Evolutionary conservation across 331 rosid species (phyloP).

Genomic region (Malus hybrid): DNA sequence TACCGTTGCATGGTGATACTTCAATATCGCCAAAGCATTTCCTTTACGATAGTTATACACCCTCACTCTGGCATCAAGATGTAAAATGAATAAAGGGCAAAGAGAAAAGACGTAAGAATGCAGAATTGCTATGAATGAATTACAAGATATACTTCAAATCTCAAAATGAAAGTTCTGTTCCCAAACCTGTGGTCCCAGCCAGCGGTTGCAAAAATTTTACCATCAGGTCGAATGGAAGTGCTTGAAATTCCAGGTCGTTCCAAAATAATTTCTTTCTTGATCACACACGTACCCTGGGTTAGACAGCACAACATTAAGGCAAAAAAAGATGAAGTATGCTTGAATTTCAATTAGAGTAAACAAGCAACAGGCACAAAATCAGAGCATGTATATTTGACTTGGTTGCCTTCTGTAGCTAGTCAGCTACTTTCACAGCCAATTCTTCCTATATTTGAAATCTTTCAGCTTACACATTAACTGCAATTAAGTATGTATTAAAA

Average conservation of each 20-base stretch:
- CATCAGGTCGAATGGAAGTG: slow-evolving; percentile 72
- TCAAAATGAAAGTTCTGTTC: background rate
- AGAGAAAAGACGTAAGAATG: background rate
- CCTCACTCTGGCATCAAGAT: slow-evolving; percentile 56
- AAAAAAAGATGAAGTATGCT: no score
- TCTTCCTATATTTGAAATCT: no score
- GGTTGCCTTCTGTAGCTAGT: no score
- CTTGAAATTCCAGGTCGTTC: slow-evolving; percentile 85
- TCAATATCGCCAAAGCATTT: slow-evolving; percentile 72
- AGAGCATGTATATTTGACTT: no score
- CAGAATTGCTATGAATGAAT: background rate
- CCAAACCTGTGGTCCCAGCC: slow-evolving; percentile 98
- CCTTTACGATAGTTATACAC: slow-evolving; percentile 78
- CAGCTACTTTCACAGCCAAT: no score
- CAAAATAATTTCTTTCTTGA: slow-evolving; percentile 65
- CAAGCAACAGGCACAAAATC: no score
- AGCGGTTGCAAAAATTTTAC: slow-evolving; percentile 79
- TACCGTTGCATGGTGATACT: slow-evolving; percentile 88
- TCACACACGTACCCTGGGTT: slow-evolving; percentile 57
- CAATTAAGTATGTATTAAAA: no score
- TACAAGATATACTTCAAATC: background rate
- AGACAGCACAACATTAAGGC: background rate
- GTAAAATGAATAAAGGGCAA: background rate
- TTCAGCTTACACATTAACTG: no score
- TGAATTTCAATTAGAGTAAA: no score